Percentiles rank a stretch among this genome's conserved stretches.
phyloP scores from a whole-genome alignment of 2,329 filamentous ascomycete genomes.

The Ciborinia camelliae region DNA sequence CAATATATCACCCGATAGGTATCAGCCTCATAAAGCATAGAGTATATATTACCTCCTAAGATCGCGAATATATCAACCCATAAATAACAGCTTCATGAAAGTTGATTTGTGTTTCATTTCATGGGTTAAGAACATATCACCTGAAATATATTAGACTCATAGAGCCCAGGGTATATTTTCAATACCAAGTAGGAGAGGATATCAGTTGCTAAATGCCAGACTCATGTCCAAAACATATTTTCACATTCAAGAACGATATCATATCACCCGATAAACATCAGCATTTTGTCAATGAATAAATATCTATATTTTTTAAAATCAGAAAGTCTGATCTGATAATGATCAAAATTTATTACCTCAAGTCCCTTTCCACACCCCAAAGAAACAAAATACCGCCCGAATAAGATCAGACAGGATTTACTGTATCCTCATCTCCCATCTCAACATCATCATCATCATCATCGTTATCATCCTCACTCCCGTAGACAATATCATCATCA shows the following conservation, averaged over 20 bases:
- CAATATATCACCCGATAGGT: too few species aligned
- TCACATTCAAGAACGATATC: not conserved
- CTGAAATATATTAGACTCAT: too few species aligned
- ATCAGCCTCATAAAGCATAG: too few species aligned
- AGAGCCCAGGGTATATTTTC: not conserved
- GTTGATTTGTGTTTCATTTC: too few species aligned
- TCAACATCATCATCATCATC: not conserved
- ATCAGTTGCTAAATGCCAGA: not conserved
- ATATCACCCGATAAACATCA: not conserved
- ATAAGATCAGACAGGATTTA: not conserved
- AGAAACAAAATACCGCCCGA: too few species aligned
- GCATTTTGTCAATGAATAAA: not conserved
- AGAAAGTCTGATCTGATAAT: not conserved
- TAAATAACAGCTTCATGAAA: too few species aligned
- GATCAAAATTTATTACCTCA: accelerated
- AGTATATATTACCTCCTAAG: too few species aligned
- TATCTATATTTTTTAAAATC: not conserved
- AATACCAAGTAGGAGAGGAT: not conserved
- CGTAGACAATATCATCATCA: not conserved
- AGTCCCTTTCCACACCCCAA: not conserved
- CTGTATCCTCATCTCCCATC: not conserved
- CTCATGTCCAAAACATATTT: not conserved
- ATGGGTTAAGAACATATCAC: too few species aligned
- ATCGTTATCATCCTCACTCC: too few species aligned
- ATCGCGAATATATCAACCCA: too few species aligned